A percentile compares a stretch with the other conserved stretches of the same genome.
Conservation (phyloP, 2,329 filamentous ascomycete species). For the Rhynchosporium agropyri region DNA sequence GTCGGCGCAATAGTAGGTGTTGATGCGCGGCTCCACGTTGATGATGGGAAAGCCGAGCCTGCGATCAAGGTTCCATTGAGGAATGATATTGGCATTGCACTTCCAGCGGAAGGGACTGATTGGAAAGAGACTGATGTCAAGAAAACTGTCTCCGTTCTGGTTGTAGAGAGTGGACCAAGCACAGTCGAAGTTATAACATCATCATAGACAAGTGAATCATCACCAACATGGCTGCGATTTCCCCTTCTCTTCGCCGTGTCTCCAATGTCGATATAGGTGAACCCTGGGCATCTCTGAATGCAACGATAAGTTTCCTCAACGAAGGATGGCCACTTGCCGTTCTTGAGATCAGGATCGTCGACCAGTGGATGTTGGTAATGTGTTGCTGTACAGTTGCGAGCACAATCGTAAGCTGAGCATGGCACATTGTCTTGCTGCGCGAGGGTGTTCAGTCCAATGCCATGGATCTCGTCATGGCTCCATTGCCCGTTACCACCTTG, state of each 20-base stretch:
- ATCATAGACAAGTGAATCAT: not conserved
- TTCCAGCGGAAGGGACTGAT: not conserved
- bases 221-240: not conserved
- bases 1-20: not conserved
- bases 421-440: not conserved
- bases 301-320: not conserved
- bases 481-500: not conserved
- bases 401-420: slow-evolving; percentile 3
- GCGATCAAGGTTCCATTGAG: not conserved
- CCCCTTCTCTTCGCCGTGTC: too few species aligned
- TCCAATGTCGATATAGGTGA: slow-evolving; percentile 1
- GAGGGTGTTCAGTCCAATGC: not conserved
- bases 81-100: not conserved
- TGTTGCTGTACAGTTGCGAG: not conserved
- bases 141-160: not conserved
- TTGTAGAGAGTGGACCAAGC: not conserved
- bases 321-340: not conserved
- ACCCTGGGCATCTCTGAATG: not conserved
- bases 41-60: not conserved
- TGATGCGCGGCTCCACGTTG: not conserved
- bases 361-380: not conserved
- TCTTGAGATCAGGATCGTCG: not conserved
- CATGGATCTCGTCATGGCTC: not conserved
- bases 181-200: slow-evolving; percentile 8
- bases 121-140: not conserved